A percentile compares a stretch with the other conserved stretches of the same genome.
phyloP scores from a whole-genome alignment of 441 rosid species.

The Adansonia gregorii region DNA sequence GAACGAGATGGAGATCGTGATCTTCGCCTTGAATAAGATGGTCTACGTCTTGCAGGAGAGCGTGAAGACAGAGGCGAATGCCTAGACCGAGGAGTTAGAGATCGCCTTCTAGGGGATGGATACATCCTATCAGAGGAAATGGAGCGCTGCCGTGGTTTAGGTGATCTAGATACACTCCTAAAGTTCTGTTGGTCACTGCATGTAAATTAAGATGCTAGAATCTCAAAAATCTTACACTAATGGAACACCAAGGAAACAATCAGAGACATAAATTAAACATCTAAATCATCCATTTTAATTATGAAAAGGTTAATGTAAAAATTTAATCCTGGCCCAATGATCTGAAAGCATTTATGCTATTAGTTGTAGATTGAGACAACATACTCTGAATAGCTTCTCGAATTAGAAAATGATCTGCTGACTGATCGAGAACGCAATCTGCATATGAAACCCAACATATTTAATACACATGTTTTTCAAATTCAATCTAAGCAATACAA shows the following conservation, averaged over 20 bases:
- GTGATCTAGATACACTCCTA: slow-evolving; percentile 77
- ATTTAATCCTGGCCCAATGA: not conserved
- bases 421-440: slow-evolving; percentile 59
- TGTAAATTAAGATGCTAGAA: slow-evolving; percentile 22
- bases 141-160: slow-evolving; percentile 39
- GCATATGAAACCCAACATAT: slow-evolving; percentile 35
- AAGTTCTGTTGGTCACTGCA: slow-evolving; percentile 53
- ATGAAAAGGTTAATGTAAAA: not conserved
- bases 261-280: not conserved
- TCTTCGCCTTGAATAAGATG: slow-evolving; percentile 29
- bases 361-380: slow-evolving; percentile 16
- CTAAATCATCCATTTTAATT: slow-evolving; percentile 5
- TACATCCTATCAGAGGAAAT: slow-evolving; percentile 42
- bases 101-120: slow-evolving; percentile 51
- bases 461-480: slow-evolving; percentile 14
- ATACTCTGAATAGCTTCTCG: slow-evolving; percentile 68
- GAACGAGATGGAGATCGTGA: slow-evolving; percentile 41
- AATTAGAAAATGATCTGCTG: slow-evolving; percentile 63
- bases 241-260: not conserved
- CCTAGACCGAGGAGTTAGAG: slow-evolving; percentile 43
- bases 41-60: slow-evolving; percentile 44
- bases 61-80: slow-evolving; percentile 36
- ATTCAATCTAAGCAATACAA: slow-evolving; percentile 16
- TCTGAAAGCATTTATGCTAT: not conserved
- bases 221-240: not conserved